Conservation (phyloP, 2,329 filamentous ascomycete species). For the Cryphonectria japonica region DNA sequence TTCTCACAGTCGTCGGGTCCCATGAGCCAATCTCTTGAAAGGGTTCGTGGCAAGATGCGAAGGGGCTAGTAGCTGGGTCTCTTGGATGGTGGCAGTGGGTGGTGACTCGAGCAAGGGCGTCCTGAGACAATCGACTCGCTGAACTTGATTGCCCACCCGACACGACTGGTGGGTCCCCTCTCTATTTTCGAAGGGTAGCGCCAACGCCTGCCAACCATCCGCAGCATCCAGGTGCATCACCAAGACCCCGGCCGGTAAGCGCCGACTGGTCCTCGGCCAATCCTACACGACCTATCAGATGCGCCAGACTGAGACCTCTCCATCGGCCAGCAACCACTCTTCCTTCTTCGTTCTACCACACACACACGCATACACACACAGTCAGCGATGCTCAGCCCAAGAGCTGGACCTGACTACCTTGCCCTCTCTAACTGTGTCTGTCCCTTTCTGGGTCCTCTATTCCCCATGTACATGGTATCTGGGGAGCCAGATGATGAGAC, state of each 20-base stretch:
- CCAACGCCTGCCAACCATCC: constrained; percentile 42
- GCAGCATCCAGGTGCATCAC: constrained; percentile 38
- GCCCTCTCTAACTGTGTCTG: constrained; percentile 10
- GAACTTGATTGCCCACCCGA: constrained; percentile 46
- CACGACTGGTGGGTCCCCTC: constrained; percentile 44
- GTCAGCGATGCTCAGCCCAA: constrained; percentile 30
- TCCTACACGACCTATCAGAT: constrained; percentile 49
- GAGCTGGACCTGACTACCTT: constrained; percentile 16
- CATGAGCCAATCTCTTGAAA: constrained; percentile 47
- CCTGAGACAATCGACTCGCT: constrained; percentile 52
- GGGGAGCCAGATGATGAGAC: constrained; percentile 22
- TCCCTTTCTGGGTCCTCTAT: not conserved
- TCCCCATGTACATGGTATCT: constrained; percentile 10
- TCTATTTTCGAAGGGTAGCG: constrained; percentile 47
- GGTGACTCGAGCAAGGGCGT: constrained; percentile 45
- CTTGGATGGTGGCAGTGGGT: constrained; percentile 26
- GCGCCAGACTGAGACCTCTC: constrained; percentile 39
- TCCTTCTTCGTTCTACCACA: constrained; percentile 34
- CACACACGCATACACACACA: constrained; percentile 25
- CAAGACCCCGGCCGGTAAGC: constrained; percentile 49
- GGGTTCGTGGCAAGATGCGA: constrained; percentile 45
- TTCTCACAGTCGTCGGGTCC: constrained; percentile 43
- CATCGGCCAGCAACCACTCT: constrained; percentile 35
- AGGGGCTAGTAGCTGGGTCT: constrained; percentile 30
- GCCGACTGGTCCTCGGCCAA: constrained; percentile 49